phyloP scores from a whole-genome alignment of 257 asterid species.

The Nemophila menziesii region DNA sequence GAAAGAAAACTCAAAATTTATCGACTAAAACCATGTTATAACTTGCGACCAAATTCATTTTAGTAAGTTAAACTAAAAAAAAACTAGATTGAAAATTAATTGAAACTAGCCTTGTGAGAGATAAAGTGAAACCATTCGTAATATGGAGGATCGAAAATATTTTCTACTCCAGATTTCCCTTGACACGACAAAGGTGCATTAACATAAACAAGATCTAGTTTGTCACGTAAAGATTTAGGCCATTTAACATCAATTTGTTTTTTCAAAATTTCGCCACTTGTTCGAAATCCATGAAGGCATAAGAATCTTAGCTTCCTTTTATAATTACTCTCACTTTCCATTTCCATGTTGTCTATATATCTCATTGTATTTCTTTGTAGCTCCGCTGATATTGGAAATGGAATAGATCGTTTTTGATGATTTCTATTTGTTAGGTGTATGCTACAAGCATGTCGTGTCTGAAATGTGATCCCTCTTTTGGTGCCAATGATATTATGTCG shows the following conservation, averaged over 20 bases:
- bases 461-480: too few relatives aligned
- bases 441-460: too few relatives aligned
- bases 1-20: too few relatives aligned
- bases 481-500: too few relatives aligned
- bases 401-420: too few relatives aligned
- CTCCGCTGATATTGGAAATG: too few relatives aligned
- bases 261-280: constrained; percentile 51
- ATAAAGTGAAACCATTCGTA: constrained; percentile 75
- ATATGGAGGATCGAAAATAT: constrained; percentile 73
- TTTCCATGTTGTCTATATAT: too few relatives aligned
- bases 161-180: constrained; percentile 68
- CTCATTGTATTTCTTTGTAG: too few relatives aligned
- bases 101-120: constrained; percentile 37
- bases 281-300: constrained; percentile 71
- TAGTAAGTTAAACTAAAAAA: too few relatives aligned
- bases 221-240: constrained; percentile 38
- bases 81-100: background rate
- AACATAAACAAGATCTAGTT: constrained; percentile 57
- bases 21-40: too few relatives aligned
- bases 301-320: constrained; percentile 40
- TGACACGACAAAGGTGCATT: constrained; percentile 56
- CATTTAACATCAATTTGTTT: constrained; percentile 52
- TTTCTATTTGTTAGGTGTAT: too few relatives aligned
- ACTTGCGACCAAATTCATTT: too few relatives aligned
- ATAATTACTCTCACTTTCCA: constrained; percentile 14